Conservation (phyloP, 2,329 filamentous ascomycete species). For the Pseudogymnoascus sp. region DNA sequence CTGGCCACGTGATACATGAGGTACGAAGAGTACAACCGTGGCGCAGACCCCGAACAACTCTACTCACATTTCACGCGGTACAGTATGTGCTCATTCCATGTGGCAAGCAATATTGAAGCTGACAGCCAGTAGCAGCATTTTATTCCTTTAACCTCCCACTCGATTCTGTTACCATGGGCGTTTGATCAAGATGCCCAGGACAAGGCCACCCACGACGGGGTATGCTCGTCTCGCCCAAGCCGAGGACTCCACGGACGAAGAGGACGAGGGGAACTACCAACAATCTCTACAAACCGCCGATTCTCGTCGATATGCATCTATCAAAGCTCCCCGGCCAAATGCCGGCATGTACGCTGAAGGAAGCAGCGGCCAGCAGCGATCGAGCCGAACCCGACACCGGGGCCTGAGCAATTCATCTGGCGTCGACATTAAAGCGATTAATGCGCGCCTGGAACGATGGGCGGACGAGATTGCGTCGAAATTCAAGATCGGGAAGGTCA, state of each 20-base stretch:
- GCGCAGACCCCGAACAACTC: neutral
- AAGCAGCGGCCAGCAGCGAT: conserved; percentile 28
- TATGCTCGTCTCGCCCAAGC: conserved; percentile 81
- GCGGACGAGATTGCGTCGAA: conserved; percentile 96
- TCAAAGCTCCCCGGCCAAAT: conserved; percentile 53
- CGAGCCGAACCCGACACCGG: conserved; percentile 42
- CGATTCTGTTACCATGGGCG: neutral
- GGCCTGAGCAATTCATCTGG: conserved; percentile 70
- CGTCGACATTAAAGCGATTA: conserved; percentile 97
- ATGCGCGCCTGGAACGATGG: conserved; percentile 90
- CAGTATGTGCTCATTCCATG: neutral
- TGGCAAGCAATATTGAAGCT: neutral
- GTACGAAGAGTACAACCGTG: neutral
- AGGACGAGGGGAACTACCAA: conserved; percentile 58
- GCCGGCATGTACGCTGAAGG: conserved; percentile 50
- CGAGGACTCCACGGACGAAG: conserved; percentile 66
- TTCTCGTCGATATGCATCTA: conserved; percentile 57
- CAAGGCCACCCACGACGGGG: conserved; percentile 62
- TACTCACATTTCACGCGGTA: conserved; percentile 1
- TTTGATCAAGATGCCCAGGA: conserved; percentile 23
- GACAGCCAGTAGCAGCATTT: neutral
- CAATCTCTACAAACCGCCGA: conserved; percentile 47
- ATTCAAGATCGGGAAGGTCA: conserved; percentile 80
- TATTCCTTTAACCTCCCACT: neutral
- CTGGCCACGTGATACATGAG: neutral